phyloP scores from a whole-genome alignment of 1,284 basidiomycete species.

The Lentinus polychrous region DNA sequence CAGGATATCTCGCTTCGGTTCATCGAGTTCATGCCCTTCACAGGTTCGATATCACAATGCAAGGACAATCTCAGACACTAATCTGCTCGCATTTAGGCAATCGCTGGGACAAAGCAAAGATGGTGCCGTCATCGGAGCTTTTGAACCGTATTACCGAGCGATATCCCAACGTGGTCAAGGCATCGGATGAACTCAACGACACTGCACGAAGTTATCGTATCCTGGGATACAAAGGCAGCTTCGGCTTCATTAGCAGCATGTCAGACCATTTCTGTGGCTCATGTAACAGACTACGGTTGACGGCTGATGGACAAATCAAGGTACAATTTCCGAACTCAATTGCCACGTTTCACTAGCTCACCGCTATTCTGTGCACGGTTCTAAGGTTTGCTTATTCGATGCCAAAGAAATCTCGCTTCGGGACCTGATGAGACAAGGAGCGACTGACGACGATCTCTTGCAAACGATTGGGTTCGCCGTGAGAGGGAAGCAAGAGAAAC shows the following conservation, averaged over 20 bases:
- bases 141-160: slow-evolving; percentile 40
- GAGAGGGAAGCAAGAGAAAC: slow-evolving; percentile 74
- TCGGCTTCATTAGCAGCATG: slow-evolving; percentile 90
- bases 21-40: slow-evolving; percentile 93
- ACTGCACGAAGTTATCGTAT: slow-evolving; percentile 78
- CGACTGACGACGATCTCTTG: slow-evolving; percentile 59
- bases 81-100: slow-evolving; percentile 47
- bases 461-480: slow-evolving; percentile 63
- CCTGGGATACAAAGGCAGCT: slow-evolving; percentile 64
- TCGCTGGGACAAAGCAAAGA: slow-evolving; percentile 78
- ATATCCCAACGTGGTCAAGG: slow-evolving; percentile 46
- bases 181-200: slow-evolving; percentile 67
- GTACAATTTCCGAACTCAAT: slow-evolving; percentile 28
- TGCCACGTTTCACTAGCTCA: not conserved
- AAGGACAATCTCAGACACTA: not conserved
- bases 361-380: not conserved
- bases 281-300: slow-evolving; percentile 80
- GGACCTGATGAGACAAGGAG: slow-evolving; percentile 62
- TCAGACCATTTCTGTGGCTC: slow-evolving; percentile 87
- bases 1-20: slow-evolving; percentile 69
- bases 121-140: slow-evolving; percentile 68
- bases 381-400: slow-evolving; percentile 82
- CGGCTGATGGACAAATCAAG: slow-evolving; percentile 88
- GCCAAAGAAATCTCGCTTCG: slow-evolving; percentile 78
- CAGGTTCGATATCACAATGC: slow-evolving; percentile 39